These are phyloP conservation scores for Stenogyne calaminthoides DNA, from an alignment of 305 asterid genomes.

Conservation along the genomic window DNA sequence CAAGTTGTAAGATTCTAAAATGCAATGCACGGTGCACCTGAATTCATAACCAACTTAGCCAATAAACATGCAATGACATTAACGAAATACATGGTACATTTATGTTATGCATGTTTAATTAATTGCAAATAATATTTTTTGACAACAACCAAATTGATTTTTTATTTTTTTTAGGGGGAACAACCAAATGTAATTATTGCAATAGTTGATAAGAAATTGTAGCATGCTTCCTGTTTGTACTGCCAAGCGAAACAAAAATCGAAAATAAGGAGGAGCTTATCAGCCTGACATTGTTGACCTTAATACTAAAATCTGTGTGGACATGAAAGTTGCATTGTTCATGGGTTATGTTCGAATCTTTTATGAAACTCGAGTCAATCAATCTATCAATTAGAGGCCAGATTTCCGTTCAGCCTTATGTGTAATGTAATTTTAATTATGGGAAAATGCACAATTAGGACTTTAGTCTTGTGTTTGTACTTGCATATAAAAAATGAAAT, in stretches of 20 bases:
- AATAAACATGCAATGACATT: neutral
- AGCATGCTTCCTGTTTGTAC: constrained; percentile 1
- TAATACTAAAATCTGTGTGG: neutral
- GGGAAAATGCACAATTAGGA: neutral
- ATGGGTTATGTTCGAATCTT: neutral
- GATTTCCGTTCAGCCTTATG: neutral
- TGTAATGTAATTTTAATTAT: neutral
- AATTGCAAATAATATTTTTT: neutral
- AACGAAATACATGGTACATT: neutral
- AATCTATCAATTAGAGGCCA: constrained; percentile 1
- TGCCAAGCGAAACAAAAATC: neutral
- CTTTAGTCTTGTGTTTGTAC: neutral
- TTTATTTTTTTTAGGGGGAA: too few species aligned
- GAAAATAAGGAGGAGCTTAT: neutral
- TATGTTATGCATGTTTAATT: neutral
- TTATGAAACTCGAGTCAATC: constrained; percentile 15
- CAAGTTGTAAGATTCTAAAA: too few species aligned
- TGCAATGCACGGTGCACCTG: too few species aligned
- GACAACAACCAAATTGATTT: neutral
- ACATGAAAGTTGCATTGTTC: neutral
- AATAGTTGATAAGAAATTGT: constrained; percentile 5
- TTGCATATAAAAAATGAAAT: neutral
- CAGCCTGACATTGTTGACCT: constrained; percentile 35
- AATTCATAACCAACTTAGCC: too few species aligned
- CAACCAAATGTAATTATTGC: constrained; percentile 1